A percentile compares a stretch with the other conserved stretches of the same genome.
phyloP scores from a whole-genome alignment of 2,329 filamentous ascomycete genomes.

The Pseudogymnoascus sp. region DNA sequence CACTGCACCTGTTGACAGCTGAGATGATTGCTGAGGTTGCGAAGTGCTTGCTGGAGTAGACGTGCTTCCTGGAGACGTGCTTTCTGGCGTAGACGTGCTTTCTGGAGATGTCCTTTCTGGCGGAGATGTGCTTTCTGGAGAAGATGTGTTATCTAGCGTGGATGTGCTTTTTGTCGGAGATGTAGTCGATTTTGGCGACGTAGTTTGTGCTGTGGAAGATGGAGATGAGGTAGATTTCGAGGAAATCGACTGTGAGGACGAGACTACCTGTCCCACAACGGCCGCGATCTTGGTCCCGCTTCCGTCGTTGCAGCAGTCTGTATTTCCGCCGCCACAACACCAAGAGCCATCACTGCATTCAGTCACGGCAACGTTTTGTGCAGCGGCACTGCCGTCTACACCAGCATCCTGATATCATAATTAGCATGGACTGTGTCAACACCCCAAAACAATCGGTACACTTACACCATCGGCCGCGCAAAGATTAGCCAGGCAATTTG shows the following conservation, averaged over 20 bases:
- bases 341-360: constrained; percentile 7
- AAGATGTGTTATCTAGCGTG: background rate
- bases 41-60: too few species aligned
- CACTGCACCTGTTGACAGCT: background rate
- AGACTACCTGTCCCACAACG: background rate
- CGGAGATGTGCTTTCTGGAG: background rate
- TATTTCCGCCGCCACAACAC: constrained; percentile 2
- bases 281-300: background rate
- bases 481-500: constrained; percentile 6
- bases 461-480: background rate
- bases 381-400: background rate
- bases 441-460: background rate
- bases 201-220: background rate
- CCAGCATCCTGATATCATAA: background rate
- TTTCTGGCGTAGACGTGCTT: background rate
- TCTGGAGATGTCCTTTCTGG: background rate
- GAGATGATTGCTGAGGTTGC: background rate
- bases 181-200: background rate
- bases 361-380: background rate
- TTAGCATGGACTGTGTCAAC: background rate
- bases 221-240: background rate
- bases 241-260: background rate
- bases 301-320: background rate
- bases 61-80: background rate
- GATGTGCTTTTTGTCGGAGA: background rate